phyloP scores from a whole-genome alignment of 305 asterid species.

The Plantago lanceolata region DNA sequence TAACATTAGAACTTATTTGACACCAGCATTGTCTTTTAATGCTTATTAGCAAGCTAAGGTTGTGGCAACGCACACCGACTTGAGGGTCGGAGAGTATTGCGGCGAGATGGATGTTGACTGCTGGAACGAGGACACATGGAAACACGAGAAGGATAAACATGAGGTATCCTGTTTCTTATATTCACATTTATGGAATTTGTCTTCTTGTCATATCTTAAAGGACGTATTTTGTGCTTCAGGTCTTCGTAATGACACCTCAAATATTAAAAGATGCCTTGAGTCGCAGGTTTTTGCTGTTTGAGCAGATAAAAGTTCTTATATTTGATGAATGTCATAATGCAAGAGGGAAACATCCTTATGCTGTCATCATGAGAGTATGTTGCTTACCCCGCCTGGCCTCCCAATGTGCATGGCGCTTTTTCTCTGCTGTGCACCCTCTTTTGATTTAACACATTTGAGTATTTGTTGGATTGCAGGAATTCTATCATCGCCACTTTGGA shows the following conservation, averaged over 20 bases:
- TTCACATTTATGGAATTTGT: neutral
- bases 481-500: conserved; percentile 48
- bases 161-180: conserved; percentile 36
- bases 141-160: conserved; percentile 29
- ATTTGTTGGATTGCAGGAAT: conserved; percentile 42
- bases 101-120: conserved; percentile 77
- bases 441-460: neutral
- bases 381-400: conserved; percentile 8
- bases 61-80: conserved; percentile 51
- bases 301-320: conserved; percentile 59
- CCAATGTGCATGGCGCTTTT: neutral
- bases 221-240: conserved; percentile 40
- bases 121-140: conserved; percentile 69
- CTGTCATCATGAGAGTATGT: conserved; percentile 74
- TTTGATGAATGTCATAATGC: conserved; percentile 91
- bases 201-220: neutral
- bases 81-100: conserved; percentile 63
- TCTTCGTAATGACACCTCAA: conserved; percentile 87
- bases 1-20: neutral
- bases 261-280: conserved; percentile 71
- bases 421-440: neutral
- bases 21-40: conserved; percentile 20
- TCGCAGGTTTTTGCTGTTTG: conserved; percentile 45
- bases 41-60: conserved; percentile 60
- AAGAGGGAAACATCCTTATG: conserved; percentile 57